Evolutionary conservation across 805 yeast species (phyloP).

Genomic region (Metschnikowia arizonensis): DNA sequence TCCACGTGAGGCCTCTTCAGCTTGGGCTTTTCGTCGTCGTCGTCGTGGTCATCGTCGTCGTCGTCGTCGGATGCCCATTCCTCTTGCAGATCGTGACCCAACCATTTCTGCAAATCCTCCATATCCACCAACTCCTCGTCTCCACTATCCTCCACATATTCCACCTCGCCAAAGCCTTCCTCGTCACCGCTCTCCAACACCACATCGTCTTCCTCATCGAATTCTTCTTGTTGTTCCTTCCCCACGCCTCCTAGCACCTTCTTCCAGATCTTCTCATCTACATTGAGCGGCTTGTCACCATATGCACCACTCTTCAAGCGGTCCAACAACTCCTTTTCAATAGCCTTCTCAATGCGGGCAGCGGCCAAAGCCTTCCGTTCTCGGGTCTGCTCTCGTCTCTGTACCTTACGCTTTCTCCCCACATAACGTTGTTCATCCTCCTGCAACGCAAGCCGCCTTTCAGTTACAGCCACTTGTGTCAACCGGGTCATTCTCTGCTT

Average conservation of each 20-base stretch:
- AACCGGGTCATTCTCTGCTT: slow-evolving; percentile 92
- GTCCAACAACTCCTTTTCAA: slow-evolving; percentile 91
- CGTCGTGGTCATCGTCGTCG: slow-evolving; percentile 36
- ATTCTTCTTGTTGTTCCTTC: slow-evolving; percentile 57
- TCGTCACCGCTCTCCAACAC: slow-evolving; percentile 42
- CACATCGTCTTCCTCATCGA: slow-evolving; percentile 45
- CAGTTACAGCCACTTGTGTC: slow-evolving; percentile 93
- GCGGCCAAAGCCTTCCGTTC: slow-evolving; percentile 96
- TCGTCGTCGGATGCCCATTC: slow-evolving; percentile 28
- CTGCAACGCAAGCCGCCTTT: slow-evolving; percentile 84
- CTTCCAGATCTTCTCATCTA: slow-evolving; percentile 94
- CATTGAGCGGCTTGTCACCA: slow-evolving; percentile 96
- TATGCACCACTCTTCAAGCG: slow-evolving; percentile 97
- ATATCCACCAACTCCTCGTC: slow-evolving; percentile 87
- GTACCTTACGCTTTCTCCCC: slow-evolving; percentile 89
- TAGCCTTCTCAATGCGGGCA: slow-evolving; percentile 93
- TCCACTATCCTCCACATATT: slow-evolving; percentile 86
- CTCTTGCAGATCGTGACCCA: slow-evolving; percentile 37
- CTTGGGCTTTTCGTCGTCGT: slow-evolving; percentile 29
- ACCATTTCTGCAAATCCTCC: slow-evolving; percentile 91
- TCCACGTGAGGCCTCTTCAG: slow-evolving; percentile 66
- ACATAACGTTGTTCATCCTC: slow-evolving; percentile 92
- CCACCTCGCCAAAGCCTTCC: slow-evolving; percentile 67
- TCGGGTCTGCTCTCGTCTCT: slow-evolving; percentile 88
- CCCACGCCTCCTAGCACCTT: slow-evolving; percentile 75